Conservation (phyloP, 768 basidiomycete genomes). For the Mrakia hoshinonis region DNA sequence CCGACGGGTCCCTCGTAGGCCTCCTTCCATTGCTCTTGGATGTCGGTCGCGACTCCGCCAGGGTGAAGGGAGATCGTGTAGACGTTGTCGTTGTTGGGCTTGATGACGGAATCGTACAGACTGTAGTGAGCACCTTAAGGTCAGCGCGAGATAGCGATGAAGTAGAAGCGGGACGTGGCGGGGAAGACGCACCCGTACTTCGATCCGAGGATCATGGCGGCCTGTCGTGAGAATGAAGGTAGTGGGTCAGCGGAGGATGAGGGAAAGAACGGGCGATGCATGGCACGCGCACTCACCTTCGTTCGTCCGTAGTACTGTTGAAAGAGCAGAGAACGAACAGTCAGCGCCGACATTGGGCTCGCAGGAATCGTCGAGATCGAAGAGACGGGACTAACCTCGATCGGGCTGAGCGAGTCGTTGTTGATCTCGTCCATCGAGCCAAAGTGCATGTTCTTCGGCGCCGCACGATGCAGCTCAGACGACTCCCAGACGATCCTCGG, state of each 20-base stretch:
- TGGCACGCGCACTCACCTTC: too few species aligned
- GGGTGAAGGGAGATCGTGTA: conserved; percentile 27
- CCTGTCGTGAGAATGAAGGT: too few species aligned
- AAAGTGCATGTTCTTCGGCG: conserved; percentile 41
- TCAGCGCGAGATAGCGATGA: too few species aligned
- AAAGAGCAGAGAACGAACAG: conserved; percentile 38
- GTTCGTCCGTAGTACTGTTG: conserved; percentile 42
- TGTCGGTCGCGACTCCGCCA: conserved; percentile 38
- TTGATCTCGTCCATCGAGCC: conserved; percentile 43
- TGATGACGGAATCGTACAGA: conserved; percentile 38
- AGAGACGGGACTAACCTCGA: too few species aligned
- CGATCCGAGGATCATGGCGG: conserved; percentile 44
- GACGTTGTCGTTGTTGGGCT: conserved; percentile 38
- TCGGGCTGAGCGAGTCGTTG: too few species aligned
- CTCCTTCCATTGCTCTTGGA: conserved; percentile 34
- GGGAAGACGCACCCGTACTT: too few species aligned
- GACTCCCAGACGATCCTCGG: conserved; percentile 45
- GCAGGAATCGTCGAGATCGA: too few species aligned
- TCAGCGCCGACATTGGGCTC: too few species aligned
- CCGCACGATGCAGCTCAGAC: conserved; percentile 43
- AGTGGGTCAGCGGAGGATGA: too few species aligned
- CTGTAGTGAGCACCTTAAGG: too few species aligned
- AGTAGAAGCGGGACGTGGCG: too few species aligned
- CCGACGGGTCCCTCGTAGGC: conserved; percentile 35
- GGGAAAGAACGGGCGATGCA: too few species aligned